phyloP scores from a whole-genome alignment of 306 rosid genomes.

The Albizia julibrissin region DNA sequence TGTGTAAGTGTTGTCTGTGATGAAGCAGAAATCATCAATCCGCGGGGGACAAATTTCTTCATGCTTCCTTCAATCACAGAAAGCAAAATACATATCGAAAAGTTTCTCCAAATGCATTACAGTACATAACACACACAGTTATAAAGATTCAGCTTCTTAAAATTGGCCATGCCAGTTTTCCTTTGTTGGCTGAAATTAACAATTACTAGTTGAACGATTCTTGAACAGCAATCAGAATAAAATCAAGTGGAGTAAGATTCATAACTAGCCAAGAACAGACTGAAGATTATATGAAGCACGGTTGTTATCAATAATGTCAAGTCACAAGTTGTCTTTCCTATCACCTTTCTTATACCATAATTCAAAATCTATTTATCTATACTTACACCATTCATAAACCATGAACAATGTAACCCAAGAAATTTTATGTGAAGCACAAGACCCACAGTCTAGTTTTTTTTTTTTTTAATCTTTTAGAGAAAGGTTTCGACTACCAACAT shows the following conservation, averaged over 20 bases:
- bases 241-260: constrained; percentile 7
- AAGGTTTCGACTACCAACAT: not conserved
- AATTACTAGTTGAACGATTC: not conserved
- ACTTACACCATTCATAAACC: not conserved
- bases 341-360: not conserved
- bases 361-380: not conserved
- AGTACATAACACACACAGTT: not conserved
- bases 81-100: not conserved
- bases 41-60: constrained; percentile 72
- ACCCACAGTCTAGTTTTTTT: not conserved
- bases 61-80: constrained; percentile 48
- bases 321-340: not conserved
- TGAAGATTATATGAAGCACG: not conserved
- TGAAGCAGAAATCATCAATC: constrained; percentile 64
- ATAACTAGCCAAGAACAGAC: not conserved
- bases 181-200: not conserved
- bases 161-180: not conserved
- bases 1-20: constrained; percentile 65
- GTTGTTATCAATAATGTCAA: not conserved
- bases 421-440: not conserved
- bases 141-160: not conserved
- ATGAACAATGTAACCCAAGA: not conserved
- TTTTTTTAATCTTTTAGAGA: not conserved
- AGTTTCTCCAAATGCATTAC: not conserved
- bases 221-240: not conserved